Percentiles rank a stretch among this genome's conserved stretches.
Conservation (phyloP, 345 rosid species). For the Dimocarpus longan region DNA sequence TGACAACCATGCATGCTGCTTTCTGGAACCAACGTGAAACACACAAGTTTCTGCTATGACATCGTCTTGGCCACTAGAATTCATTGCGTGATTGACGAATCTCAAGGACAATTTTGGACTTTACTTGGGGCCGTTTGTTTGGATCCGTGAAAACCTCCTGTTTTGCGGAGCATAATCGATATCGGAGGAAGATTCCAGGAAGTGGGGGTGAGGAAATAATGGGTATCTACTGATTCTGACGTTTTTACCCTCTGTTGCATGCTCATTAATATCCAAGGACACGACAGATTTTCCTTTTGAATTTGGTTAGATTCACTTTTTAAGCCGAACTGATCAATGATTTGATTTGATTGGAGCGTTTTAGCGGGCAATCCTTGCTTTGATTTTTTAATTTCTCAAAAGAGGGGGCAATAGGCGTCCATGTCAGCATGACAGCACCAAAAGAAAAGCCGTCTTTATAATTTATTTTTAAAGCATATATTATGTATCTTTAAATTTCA, state of each 20-base stretch:
- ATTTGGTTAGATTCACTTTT: not conserved
- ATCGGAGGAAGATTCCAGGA: slow-evolving; percentile 19
- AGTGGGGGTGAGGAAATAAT: not conserved
- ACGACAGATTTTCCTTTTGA: not conserved
- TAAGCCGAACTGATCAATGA: not conserved
- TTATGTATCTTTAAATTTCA: too few relatives aligned
- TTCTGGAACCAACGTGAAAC: not conserved
- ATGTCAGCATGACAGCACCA: too few relatives aligned
- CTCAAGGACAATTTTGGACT: slow-evolving; percentile 1
- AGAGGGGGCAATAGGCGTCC: too few relatives aligned
- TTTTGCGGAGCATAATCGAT: not conserved
- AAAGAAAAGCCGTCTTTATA: too few relatives aligned
- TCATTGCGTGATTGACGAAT: not conserved
- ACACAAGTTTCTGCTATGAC: not conserved
- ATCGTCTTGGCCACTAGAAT: not conserved
- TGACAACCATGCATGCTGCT: not conserved
- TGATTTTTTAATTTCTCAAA: not conserved
- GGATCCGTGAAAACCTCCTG: not conserved
- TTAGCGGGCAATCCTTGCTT: not conserved
- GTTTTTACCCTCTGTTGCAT: not conserved
- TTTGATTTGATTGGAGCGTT: not conserved
- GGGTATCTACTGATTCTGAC: not conserved
- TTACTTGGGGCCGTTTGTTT: not conserved
- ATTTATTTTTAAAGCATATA: too few relatives aligned
- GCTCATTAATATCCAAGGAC: not conserved